phyloP scores from a whole-genome alignment of 164 flowering plant genomes.

The Kalanchoe fedtschenkoi region DNA sequence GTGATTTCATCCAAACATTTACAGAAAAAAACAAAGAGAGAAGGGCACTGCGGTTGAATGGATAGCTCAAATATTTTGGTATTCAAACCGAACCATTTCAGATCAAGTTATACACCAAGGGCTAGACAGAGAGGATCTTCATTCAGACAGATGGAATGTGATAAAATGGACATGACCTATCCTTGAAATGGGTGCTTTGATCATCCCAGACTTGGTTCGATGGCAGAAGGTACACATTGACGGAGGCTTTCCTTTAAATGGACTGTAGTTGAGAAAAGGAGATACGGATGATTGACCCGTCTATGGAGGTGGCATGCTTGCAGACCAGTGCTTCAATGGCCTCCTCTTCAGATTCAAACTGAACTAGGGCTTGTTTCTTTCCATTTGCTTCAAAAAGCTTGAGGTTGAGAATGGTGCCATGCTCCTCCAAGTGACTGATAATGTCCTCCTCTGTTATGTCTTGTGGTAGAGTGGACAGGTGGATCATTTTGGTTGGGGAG shows the following conservation, averaged over 20 bases:
- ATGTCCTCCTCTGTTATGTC: conserved; percentile 85
- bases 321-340: conserved; percentile 96
- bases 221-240: not conserved
- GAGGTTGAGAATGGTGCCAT: conserved; percentile 61
- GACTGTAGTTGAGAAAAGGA: conserved; percentile 90
- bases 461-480: conserved; percentile 75
- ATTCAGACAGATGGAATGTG: not conserved
- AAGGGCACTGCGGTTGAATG: too few species aligned
- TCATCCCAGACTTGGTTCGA: too few species aligned
- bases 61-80: too few species aligned
- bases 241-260: conserved; percentile 19
- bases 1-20: too few species aligned
- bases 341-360: conserved; percentile 87
- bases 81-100: too few species aligned
- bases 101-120: too few species aligned
- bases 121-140: not conserved
- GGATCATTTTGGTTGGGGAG: conserved; percentile 96
- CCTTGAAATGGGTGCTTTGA: not conserved
- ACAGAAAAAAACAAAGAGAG: too few species aligned
- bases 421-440: conserved; percentile 65
- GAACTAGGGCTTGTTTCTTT: conserved; percentile 87
- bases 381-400: conserved; percentile 90
- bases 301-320: conserved; percentile 81
- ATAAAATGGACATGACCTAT: not conserved
- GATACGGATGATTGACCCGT: conserved; percentile 64